phyloP scores from a whole-genome alignment of 2,329 filamentous ascomycete genomes.

The Scopulariopsis brevicaulis region DNA sequence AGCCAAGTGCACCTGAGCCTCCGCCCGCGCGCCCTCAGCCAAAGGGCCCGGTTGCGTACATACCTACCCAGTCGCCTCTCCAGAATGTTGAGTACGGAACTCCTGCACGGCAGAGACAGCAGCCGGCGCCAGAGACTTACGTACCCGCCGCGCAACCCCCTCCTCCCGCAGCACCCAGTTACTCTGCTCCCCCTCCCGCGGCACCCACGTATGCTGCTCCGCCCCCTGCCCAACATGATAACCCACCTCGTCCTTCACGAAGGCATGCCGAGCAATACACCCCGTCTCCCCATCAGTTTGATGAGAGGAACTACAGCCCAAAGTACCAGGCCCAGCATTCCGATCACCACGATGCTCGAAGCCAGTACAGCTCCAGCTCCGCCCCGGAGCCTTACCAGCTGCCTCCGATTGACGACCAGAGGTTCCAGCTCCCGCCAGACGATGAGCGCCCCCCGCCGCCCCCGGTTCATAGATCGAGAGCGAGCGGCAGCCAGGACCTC shows the following conservation, averaged over 20 bases:
- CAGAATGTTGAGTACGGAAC: constrained; percentile 36
- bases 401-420: constrained; percentile 3
- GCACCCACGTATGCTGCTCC: constrained; percentile 15
- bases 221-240: constrained; percentile 12
- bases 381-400: constrained; percentile 6
- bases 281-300: constrained; percentile 18
- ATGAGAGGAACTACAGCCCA: constrained; percentile 24
- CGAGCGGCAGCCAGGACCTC: constrained; percentile 1
- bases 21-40: constrained; percentile 34
- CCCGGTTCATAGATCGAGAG: constrained; percentile 35
- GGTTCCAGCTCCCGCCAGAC: constrained; percentile 18
- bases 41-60: constrained; percentile 23
- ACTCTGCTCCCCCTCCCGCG: constrained; percentile 14
- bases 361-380: constrained; percentile 20
- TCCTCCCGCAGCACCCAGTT: constrained; percentile 2
- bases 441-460: constrained; percentile 42
- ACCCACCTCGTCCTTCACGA: constrained; percentile 6
- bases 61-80: constrained; percentile 40
- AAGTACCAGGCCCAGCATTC: constrained; percentile 21
- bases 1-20: background rate
- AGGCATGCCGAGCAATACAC: constrained; percentile 24
- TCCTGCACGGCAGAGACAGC: constrained; percentile 14
- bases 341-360: constrained; percentile 22
- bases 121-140: background rate
- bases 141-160: background rate